Base-by-base conservation (phyloP, 176 grass and related monocot species). In the Pontederia crassipes region DNA sequence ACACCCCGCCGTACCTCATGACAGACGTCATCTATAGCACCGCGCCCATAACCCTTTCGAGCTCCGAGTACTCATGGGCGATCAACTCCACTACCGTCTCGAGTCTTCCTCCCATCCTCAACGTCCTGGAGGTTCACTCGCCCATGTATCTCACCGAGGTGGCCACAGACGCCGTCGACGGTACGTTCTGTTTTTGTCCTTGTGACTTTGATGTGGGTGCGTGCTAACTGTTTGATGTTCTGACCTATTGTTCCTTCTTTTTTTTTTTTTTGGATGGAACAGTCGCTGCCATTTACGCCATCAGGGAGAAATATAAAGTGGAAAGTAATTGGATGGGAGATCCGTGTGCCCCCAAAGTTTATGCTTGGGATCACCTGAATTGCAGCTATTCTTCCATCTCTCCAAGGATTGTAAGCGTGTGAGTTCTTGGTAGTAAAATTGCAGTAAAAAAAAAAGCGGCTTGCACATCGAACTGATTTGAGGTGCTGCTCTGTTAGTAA, bases 251-350 rank as follows among this genome's bases (percentile, higher is more conserved):
- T 17, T 54, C 13, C 10, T 11, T 12, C 14, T 53, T 8, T 16
- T 54, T 12, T 54, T 1, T 4, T 54, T 54, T 12, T 16, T 54
- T 13, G 20, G 2, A 10, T 15, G 20, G 8, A 54, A 11, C 65
- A 67, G 65, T 67, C 32, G 28, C 8, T 45, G 50, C 50, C 4
- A 67, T 67, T 13, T 7, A 17, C 1, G 49, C 65, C 10, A 67
- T 67, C 65, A 67, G 35, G 8, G 50, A 1, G 1, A 26, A 16
- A 15, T 45, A 67, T 67, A 27, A 67, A 28, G 65, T 67, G 49
- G 45, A 67, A 24, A 67, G 10, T 11, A 45, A 53, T 28, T 67
- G 65, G 65, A 12, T 40, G 27, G 65, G 65, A 1, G 65, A 67
- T 45, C 50, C 65, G 10, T 67, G 65, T 45, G 27, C 49, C 16